Evolutionary conservation across 148 eudicot genomes (phyloP).

Genomic region (Mesembryanthemum crystallinum): DNA sequence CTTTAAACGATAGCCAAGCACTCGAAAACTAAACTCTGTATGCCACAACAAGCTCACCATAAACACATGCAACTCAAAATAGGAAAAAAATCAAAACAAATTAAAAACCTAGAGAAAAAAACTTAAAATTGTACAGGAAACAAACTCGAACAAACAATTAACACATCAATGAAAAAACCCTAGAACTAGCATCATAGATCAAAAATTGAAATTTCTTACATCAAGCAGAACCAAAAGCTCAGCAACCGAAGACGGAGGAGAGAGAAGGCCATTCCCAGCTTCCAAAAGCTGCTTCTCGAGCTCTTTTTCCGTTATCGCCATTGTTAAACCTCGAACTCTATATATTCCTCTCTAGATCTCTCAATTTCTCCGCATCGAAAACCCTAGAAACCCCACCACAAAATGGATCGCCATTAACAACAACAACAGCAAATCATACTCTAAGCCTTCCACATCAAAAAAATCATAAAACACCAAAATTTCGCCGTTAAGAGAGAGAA

Average conservation of each 20-base stretch:
- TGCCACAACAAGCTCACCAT: not conserved
- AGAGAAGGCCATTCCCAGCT: slow-evolving; percentile 52
- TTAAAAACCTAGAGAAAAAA: too few relatives aligned
- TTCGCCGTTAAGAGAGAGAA: not conserved
- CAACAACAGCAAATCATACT: not conserved
- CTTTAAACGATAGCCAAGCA: not conserved
- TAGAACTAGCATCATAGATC: not conserved
- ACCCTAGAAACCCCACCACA: slow-evolving; percentile 16
- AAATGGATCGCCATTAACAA: slow-evolving; percentile 5
- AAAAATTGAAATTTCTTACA: slow-evolving; percentile 36
- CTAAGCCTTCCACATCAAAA: not conserved
- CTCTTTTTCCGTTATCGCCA: slow-evolving; percentile 44
- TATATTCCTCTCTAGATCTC: slow-evolving; percentile 18
- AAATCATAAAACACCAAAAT: not conserved
- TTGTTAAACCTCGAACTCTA: slow-evolving; percentile 16
- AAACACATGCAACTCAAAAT: not conserved
- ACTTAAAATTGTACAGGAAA: not conserved
- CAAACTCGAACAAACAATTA: not conserved
- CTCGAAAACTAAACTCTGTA: not conserved
- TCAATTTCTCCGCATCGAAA: slow-evolving; percentile 21
- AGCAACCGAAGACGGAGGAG: slow-evolving; percentile 42
- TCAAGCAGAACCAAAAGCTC: slow-evolving; percentile 57
- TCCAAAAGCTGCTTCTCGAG: slow-evolving; percentile 48
- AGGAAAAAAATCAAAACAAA: not conserved
- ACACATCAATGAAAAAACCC: not conserved